Percentiles rank a stretch among this genome's conserved stretches.
Conservation (phyloP, 2,329 filamentous ascomycete species). For the Monilinia fructigena region DNA sequence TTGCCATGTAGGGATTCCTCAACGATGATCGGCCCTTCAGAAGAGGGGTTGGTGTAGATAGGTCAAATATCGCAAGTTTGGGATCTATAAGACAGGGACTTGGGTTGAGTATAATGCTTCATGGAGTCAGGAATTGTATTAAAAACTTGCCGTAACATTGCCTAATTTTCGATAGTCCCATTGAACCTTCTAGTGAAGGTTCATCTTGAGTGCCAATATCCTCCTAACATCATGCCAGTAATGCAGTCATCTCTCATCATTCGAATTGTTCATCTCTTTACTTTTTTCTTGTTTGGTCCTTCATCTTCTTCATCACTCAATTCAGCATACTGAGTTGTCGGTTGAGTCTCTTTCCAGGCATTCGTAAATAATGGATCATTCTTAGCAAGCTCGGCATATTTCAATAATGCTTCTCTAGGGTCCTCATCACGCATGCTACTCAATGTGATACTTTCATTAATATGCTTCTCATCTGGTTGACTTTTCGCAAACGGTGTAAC, state of each 20-base stretch:
- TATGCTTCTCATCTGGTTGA: conserved; percentile 85
- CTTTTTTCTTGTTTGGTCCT: conserved; percentile 59
- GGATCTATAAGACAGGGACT: neutral
- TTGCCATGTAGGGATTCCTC: neutral
- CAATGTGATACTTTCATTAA: conserved; percentile 83
- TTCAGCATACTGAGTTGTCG: conserved; percentile 86
- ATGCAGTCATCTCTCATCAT: neutral
- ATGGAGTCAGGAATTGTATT: neutral
- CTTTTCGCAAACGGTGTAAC: conserved; percentile 88
- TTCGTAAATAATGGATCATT: conserved; percentile 93
- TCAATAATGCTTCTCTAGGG: conserved; percentile 86
- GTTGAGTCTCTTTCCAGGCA: conserved; percentile 89
- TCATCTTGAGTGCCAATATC: neutral
- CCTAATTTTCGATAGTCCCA: neutral
- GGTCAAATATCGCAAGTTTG: neutral
- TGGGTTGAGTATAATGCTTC: conserved; percentile 4
- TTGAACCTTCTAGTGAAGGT: neutral
- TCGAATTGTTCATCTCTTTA: conserved; percentile 11
- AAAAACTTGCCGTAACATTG: conserved; percentile 14
- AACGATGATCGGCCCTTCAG: neutral
- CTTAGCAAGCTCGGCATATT: conserved; percentile 90
- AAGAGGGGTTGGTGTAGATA: neutral
- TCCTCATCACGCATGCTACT: conserved; percentile 95
- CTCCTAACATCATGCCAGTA: neutral
- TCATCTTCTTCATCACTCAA: conserved; percentile 79